Percentiles rank a stretch among this genome's conserved stretches.
These are phyloP conservation scores for Colletotrichum tanaceti DNA, from an alignment of 2,329 filamentous ascomycete genomes.

Conservation along the genomic window DNA sequence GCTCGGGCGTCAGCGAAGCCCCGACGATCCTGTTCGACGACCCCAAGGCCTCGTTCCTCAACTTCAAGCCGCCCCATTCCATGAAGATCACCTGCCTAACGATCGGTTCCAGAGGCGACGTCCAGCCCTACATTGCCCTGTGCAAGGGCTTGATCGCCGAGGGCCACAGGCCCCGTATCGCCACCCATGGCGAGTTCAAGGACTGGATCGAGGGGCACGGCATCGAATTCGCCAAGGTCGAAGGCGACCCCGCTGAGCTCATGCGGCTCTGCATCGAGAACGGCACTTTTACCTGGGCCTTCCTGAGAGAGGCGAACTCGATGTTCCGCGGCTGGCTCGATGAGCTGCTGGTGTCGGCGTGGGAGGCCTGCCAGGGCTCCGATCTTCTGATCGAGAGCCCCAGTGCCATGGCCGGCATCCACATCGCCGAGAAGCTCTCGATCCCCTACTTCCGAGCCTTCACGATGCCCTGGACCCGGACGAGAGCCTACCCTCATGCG, in stretches of 20 bases:
- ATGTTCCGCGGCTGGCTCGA: conserved; percentile 97
- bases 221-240: conserved; percentile 90
- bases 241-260: conserved; percentile 90
- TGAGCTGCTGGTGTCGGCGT: conserved; percentile 83
- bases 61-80: conserved; percentile 86
- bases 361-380: conserved; percentile 83
- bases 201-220: conserved; percentile 92
- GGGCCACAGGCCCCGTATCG: conserved; percentile 87
- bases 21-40: conserved; percentile 91
- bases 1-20: conserved; percentile 63
- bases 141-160: conserved; percentile 91
- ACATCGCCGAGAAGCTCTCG: conserved; percentile 91
- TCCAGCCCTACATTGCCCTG: conserved; percentile 96
- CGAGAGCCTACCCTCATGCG: conserved; percentile 93
- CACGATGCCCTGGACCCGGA: conserved; percentile 98
- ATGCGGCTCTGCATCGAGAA: conserved; percentile 98
- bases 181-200: conserved; percentile 91
- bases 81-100: conserved; percentile 92
- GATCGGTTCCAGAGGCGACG: conserved; percentile 94
- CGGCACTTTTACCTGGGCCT: conserved; percentile 94
- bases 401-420: conserved; percentile 96
- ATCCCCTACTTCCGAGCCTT: conserved; percentile 98
- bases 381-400: conserved; percentile 96
- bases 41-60: conserved; percentile 84
- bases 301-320: conserved; percentile 85